phyloP scores from a whole-genome alignment of 805 yeast species.

The Cyberlindnera lachancei region DNA sequence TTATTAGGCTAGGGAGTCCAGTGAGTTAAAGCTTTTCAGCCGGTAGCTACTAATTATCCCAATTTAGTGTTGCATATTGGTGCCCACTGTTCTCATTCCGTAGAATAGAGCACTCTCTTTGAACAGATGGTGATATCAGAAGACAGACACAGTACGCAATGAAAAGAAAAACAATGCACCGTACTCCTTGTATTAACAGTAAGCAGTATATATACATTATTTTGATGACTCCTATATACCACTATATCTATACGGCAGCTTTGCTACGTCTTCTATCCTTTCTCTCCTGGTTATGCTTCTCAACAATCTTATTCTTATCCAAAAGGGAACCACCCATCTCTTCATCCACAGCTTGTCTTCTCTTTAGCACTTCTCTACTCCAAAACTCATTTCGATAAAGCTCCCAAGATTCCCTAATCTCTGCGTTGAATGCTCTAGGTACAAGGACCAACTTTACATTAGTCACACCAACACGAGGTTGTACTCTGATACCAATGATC shows the following conservation, averaged over 20 bases:
- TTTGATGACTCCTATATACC: too few species aligned
- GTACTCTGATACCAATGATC: slow-evolving; percentile 31
- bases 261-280: slow-evolving; percentile 30
- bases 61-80: too few species aligned
- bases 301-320: slow-evolving; percentile 25
- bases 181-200: too few species aligned
- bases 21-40: too few species aligned
- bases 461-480: slow-evolving; percentile 63
- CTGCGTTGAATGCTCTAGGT: slow-evolving; percentile 75
- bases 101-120: too few species aligned
- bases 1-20: too few species aligned
- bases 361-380: slow-evolving; percentile 71
- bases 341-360: slow-evolving; percentile 28
- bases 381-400: slow-evolving; percentile 88
- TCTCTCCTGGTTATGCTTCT: slow-evolving; percentile 33
- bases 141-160: too few species aligned
- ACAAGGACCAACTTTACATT: slow-evolving; percentile 77
- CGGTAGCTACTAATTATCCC: too few species aligned
- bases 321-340: slow-evolving; percentile 11
- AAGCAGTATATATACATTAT: too few species aligned
- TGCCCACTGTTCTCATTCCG: too few species aligned
- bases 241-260: slow-evolving; percentile 7
- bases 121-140: too few species aligned
- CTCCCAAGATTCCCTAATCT: slow-evolving; percentile 92
- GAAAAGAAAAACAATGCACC: too few species aligned